Base-by-base conservation (phyloP, 805 yeast genomes). In the Lachancea meyersii region DNA sequence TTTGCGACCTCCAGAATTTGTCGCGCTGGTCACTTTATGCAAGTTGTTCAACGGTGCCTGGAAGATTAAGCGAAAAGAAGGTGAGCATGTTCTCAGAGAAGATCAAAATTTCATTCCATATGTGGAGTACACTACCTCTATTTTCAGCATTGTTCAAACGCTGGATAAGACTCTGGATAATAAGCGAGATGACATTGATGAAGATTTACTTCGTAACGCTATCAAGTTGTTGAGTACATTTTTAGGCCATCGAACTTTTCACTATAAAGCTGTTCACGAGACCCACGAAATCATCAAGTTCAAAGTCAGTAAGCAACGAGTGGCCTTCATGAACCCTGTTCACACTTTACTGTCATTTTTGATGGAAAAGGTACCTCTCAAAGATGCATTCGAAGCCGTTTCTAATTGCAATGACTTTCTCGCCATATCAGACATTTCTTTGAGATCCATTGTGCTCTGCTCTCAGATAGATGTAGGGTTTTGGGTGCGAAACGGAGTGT, bases 401-500 rank as follows among this genome's bases (percentile, higher is more conserved):
- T 47, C 51, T 18, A 35, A 39, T 5, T 45, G 52, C 14, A 38
- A 55, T 9, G 76, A 75, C 36, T 70, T 75, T 45, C 50, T 73
- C 41, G 58, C 58, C 3, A 67, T 79, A 14, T 69, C 83, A 0
- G 87, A 81, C 57, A 67, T 72, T 40, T 71, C 82, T 0, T 57
- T 83, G 38, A 70, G 83, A 56, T 72, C 81, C 13, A 64, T 79
- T 24, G 87, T 80, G 1, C 63, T 82, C 23, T 71, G 75, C 16
- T 63, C 80, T 3, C 91, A 83, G 53, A 75, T 81, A 2, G 72
- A 72, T 26, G 64, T 75, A 1, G 84, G 84, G 1, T 77, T 75
- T 47, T 83, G 93, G 93, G 73, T 83, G 2, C 72, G 91, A 63
- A 83, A 83, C 53, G 93, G 93, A 17, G 54, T 67, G 40, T 69